Evolutionary conservation across 106 monocot species (phyloP).

Genomic region (Dendrobium catenatum): DNA sequence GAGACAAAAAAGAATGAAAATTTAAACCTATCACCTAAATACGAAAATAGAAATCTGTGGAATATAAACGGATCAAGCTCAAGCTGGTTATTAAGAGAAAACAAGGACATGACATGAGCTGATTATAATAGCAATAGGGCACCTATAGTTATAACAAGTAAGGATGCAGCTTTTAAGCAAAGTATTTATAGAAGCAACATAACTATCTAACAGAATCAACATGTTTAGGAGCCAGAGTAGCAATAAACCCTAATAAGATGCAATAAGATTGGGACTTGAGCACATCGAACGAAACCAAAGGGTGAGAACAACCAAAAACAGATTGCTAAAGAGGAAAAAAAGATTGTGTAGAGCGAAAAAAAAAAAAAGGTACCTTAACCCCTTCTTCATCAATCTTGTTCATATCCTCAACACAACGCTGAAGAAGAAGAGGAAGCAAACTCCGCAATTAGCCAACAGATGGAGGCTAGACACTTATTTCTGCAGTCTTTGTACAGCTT

Average conservation of each 20-base stretch:
- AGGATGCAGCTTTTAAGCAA: neutral
- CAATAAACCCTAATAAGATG: neutral
- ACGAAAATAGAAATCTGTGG: neutral
- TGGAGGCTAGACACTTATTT: neutral
- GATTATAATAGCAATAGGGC: neutral
- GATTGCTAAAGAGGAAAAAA: neutral
- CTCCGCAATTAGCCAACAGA: neutral
- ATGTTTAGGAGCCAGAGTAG: neutral
- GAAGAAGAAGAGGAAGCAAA: neutral
- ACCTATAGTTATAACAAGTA: neutral
- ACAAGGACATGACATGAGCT: no score
- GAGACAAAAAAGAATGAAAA: neutral
- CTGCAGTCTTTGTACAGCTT: neutral
- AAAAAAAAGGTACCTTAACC: neutral
- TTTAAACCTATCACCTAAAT: neutral
- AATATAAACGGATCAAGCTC: neutral
- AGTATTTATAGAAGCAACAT: neutral
- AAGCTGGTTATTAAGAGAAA: no score
- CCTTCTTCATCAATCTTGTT: neutral
- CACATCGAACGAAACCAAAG: neutral
- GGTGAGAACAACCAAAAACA: neutral
- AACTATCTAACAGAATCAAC: neutral
- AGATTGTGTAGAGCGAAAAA: neutral
- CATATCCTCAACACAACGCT: neutral
- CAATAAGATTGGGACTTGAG: neutral